These are phyloP conservation scores for Trypanosoma vivax DNA, from an alignment of 208 protist species.

Conservation along the genomic window DNA sequence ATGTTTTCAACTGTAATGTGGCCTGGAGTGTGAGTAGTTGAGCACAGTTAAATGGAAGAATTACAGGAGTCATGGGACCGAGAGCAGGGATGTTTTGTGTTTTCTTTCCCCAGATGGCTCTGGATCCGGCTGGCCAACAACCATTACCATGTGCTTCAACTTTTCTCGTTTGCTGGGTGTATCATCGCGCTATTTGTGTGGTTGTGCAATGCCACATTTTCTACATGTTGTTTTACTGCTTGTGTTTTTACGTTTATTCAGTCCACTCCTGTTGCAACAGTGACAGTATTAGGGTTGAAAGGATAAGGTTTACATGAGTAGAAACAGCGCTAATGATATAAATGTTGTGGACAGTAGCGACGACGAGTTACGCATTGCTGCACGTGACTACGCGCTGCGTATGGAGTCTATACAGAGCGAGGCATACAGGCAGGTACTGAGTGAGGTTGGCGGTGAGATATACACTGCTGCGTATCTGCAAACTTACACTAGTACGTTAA, in stretches of 20 bases:
- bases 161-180: too few relatives aligned
- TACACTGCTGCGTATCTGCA: constrained; percentile 51
- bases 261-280: background rate
- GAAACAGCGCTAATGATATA: background rate
- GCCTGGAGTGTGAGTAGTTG: too few relatives aligned
- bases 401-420: constrained; percentile 37
- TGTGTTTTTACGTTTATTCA: constrained; percentile 3
- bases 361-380: constrained; percentile 39
- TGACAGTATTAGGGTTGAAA: background rate
- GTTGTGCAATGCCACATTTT: too few relatives aligned
- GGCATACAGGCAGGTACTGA: constrained; percentile 59
- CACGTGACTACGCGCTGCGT: constrained; percentile 43
- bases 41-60: too few relatives aligned
- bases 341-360: background rate
- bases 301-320: background rate
- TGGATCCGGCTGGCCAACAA: too few relatives aligned
- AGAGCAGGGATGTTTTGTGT: too few relatives aligned
- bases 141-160: too few relatives aligned
- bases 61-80: too few relatives aligned
- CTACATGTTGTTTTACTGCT: background rate
- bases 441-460: constrained; percentile 66
- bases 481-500: constrained; percentile 13
- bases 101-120: too few relatives aligned
- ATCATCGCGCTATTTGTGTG: too few relatives aligned
- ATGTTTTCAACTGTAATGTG: too few relatives aligned